A percentile compares a stretch with the other conserved stretches of the same genome.
Conservation (phyloP, 2,329 filamentous ascomycete species). For the Colletotrichum neosansevieriae region DNA sequence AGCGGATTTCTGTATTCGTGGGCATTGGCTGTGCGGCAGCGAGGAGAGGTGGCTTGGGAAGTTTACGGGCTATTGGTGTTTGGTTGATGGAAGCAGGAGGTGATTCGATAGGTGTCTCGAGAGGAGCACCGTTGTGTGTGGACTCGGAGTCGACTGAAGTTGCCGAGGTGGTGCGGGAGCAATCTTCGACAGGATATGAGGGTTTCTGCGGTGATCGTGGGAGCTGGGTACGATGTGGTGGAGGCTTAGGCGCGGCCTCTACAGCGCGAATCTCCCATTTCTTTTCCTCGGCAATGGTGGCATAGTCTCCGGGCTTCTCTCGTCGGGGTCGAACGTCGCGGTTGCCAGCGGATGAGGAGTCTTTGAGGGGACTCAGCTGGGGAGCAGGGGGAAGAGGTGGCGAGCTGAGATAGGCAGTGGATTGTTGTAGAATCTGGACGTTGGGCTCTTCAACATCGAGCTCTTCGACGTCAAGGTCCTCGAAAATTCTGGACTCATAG, state of each 20-base stretch:
- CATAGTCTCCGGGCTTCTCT: conserved; percentile 56
- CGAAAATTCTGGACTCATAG: conserved; percentile 57
- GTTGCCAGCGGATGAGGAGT: conserved; percentile 56
- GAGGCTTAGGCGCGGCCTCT: conserved; percentile 46
- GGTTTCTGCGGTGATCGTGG: conserved; percentile 49
- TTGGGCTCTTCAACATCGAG: conserved; percentile 57
- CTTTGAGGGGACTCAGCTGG: conserved; percentile 64
- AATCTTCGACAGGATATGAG: conserved; percentile 36
- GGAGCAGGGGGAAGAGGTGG: conserved; percentile 61
- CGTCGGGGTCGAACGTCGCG: conserved; percentile 41
- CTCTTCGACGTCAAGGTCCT: conserved; percentile 58
- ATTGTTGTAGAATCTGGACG: conserved; percentile 59
- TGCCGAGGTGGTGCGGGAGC: conserved; percentile 32
- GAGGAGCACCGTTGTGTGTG: conserved; percentile 45
- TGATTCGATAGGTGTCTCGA: conserved; percentile 35
- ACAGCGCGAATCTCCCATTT: conserved; percentile 55
- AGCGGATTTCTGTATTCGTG: conserved; percentile 2
- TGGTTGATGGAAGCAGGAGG: conserved; percentile 26
- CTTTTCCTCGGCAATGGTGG: conserved; percentile 62
- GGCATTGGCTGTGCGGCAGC: conserved; percentile 14
- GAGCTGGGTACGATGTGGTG: conserved; percentile 49
- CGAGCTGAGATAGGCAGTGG: conserved; percentile 56
- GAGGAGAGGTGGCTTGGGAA: conserved; percentile 34
- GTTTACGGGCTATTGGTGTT: conserved; percentile 28
- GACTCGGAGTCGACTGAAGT: conserved; percentile 42